Evolutionary conservation across 208 protist genomes (phyloP).

Genomic region (Porcisia deanei): DNA sequence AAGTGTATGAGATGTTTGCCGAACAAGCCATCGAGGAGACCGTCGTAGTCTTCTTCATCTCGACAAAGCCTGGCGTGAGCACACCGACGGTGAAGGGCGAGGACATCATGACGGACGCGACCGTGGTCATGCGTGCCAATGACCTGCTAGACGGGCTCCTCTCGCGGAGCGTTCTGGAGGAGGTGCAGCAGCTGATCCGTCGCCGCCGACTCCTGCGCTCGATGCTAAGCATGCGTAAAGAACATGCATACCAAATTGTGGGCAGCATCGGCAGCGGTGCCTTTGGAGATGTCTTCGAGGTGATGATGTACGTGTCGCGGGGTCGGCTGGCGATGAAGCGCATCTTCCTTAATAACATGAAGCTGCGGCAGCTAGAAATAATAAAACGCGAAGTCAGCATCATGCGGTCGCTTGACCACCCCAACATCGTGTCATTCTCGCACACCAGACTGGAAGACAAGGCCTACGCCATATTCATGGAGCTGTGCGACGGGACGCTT

Average conservation of each 20-base stretch:
- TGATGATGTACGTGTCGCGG: constrained; percentile 59
- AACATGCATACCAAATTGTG: constrained; percentile 62
- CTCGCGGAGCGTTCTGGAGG: constrained; percentile 37
- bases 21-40: constrained; percentile 32
- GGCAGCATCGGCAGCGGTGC: constrained; percentile 64
- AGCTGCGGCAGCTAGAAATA: constrained; percentile 54
- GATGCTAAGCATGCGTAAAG: constrained; percentile 48
- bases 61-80: constrained; percentile 23
- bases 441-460: constrained; percentile 71
- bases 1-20: constrained; percentile 45
- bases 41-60: constrained; percentile 56
- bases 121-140: constrained; percentile 27
- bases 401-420: constrained; percentile 72
- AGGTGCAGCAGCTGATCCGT: constrained; percentile 45
- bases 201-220: constrained; percentile 47
- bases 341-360: constrained; percentile 64
- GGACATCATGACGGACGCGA: constrained; percentile 33
- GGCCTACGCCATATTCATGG: constrained; percentile 82
- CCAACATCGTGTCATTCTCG: constrained; percentile 75
- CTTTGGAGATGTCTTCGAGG: constrained; percentile 83
- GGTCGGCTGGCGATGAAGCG: constrained; percentile 87
- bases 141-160: constrained; percentile 27
- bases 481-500: constrained; percentile 69
- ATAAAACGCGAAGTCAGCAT: constrained; percentile 79
- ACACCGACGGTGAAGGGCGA: constrained; percentile 31